Conservation (phyloP, 225 moss, liverwort and hornwort species). For the Bryum argenteum region DNA sequence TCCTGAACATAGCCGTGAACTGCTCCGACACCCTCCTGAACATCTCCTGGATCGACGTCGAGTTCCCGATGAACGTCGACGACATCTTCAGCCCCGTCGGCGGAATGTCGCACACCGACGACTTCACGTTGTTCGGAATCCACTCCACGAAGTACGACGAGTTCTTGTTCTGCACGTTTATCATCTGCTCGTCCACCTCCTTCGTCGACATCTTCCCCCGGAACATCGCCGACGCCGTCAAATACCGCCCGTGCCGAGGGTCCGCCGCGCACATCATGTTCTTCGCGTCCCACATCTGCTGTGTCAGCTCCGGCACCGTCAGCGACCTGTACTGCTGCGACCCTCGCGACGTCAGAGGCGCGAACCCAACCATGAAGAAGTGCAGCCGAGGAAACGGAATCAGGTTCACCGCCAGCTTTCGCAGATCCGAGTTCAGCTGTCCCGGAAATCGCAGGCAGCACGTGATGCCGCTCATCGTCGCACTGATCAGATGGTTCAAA, state of each 20-base stretch:
- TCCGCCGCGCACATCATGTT: conserved; percentile 69
- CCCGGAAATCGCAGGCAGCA: conserved; percentile 49
- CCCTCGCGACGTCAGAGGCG: conserved; percentile 47
- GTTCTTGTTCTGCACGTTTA: conserved; percentile 68
- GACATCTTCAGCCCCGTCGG: conserved; percentile 64
- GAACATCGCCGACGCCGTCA: conserved; percentile 60
- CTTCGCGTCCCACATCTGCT: conserved; percentile 68
- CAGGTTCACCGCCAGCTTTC: conserved; percentile 52
- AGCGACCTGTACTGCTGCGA: conserved; percentile 57
- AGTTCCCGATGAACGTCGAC: conserved; percentile 59
- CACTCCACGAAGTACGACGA: conserved; percentile 65
- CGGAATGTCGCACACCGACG: conserved; percentile 55
- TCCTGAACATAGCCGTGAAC: conserved; percentile 62
- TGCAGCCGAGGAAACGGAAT: conserved; percentile 51
- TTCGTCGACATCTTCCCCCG: conserved; percentile 59
- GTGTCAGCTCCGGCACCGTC: conserved; percentile 59
- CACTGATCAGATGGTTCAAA: conserved; percentile 43
- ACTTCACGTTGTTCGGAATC: conserved; percentile 66
- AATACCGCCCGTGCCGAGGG: conserved; percentile 52
- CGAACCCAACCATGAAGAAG: conserved; percentile 56
- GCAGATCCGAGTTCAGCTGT: conserved; percentile 44
- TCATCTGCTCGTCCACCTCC: conserved; percentile 69
- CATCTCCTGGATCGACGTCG: conserved; percentile 63
- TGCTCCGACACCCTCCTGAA: conserved; percentile 59
- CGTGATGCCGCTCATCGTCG: conserved; percentile 54